Conservation (phyloP, 352 stramenopile genomes). For the Hyaloperonospora brassicae region DNA sequence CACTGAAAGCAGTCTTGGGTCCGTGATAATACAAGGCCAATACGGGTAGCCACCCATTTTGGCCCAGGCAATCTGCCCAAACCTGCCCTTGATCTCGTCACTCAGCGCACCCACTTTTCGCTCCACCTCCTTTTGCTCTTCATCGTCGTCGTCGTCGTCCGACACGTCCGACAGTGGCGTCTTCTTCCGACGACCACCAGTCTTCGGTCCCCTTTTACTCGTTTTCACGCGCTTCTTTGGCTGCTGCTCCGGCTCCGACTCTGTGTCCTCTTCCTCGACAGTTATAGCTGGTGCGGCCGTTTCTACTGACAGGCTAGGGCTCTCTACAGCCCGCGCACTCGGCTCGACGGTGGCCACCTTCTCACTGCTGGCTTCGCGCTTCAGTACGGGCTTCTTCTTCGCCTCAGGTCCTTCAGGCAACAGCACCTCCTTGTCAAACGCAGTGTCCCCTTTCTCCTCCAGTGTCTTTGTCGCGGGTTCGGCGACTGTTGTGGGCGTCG, state of each 20-base stretch:
- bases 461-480: background rate
- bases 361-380: constrained; percentile 7
- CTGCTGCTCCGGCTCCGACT: constrained; percentile 47
- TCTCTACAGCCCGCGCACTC: constrained; percentile 13
- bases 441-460: constrained; percentile 8
- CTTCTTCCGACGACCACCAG: constrained; percentile 42
- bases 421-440: constrained; percentile 2
- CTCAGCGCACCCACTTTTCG: constrained; percentile 41
- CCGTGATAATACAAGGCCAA: constrained; percentile 70
- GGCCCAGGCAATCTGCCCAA: constrained; percentile 72
- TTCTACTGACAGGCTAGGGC: constrained; percentile 1
- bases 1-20: constrained; percentile 40
- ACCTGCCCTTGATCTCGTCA: constrained; percentile 55
- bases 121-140: constrained; percentile 29
- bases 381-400: constrained; percentile 7
- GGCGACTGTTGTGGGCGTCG: constrained; percentile 1
- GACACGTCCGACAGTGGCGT: background rate
- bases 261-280: constrained; percentile 32
- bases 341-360: constrained; percentile 1
- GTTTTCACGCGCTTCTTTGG: constrained; percentile 39
- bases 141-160: constrained; percentile 25
- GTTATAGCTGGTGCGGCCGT: constrained; percentile 1
- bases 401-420: background rate
- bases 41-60: constrained; percentile 78
- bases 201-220: constrained; percentile 23